Percentiles rank a stretch among this genome's conserved stretches.
These are phyloP conservation scores for Rhizophora apiculata DNA, from an alignment of 345 rosid genomes.

Conservation along the genomic window DNA sequence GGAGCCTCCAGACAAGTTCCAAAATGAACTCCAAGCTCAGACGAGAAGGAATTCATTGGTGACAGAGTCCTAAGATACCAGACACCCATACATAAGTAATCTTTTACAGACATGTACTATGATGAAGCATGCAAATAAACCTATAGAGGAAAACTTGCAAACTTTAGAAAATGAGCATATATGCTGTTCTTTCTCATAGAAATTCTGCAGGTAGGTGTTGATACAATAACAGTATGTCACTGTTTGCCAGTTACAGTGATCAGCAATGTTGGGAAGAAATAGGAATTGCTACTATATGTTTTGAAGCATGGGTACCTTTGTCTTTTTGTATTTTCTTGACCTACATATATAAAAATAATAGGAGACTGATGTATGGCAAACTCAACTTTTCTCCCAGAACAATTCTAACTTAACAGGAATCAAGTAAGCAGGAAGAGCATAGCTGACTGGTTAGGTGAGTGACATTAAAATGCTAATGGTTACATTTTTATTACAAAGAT, in stretches of 20 bases:
- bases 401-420: too few species aligned
- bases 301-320: too few species aligned
- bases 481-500: not conserved
- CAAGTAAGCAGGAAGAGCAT: too few species aligned
- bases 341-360: too few species aligned
- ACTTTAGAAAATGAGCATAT: not conserved
- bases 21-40: slow-evolving; percentile 92
- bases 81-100: slow-evolving; percentile 15
- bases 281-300: not conserved
- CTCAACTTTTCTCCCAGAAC: too few species aligned
- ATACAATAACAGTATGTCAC: not conserved
- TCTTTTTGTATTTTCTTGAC: too few species aligned
- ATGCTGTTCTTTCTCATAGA: not conserved
- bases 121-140: not conserved
- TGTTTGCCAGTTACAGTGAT: not conserved
- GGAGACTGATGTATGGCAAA: too few species aligned
- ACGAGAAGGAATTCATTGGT: slow-evolving; percentile 88
- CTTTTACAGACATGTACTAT: not conserved
- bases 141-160: not conserved
- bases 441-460: not conserved
- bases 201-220: not conserved
- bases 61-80: slow-evolving; percentile 67
- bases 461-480: too few species aligned
- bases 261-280: not conserved
- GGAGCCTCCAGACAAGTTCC: slow-evolving; percentile 97